phyloP scores from a whole-genome alignment of 495 filamentous ascomycete genomes.

The Aspergillus sclerotioniger region DNA sequence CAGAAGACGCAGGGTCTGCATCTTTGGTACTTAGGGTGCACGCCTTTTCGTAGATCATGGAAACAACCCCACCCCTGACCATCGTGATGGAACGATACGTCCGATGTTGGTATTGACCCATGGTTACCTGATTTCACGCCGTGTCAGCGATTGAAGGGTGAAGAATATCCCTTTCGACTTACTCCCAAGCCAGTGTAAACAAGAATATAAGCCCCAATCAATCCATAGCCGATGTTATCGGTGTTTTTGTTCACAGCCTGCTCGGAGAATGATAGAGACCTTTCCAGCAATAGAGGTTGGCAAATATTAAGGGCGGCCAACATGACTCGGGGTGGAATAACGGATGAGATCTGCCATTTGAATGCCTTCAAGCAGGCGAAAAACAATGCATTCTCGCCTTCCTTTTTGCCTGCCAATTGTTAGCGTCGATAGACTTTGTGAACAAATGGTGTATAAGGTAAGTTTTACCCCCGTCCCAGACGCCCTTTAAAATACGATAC shows the following conservation, averaged over 20 bases:
- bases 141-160: conserved; percentile 17
- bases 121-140: conserved; percentile 27
- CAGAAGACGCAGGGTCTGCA: conserved; percentile 48
- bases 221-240: conserved; percentile 57
- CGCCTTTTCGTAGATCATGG: conserved; percentile 55
- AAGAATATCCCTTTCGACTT: conserved; percentile 49
- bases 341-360: conserved; percentile 45
- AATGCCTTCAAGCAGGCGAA: conserved; percentile 44
- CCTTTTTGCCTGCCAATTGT: background rate
- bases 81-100: conserved; percentile 58
- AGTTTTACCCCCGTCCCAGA: conserved; percentile 33
- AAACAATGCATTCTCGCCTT: conserved; percentile 39
- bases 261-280: conserved; percentile 47
- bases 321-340: conserved; percentile 50
- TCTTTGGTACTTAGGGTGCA: conserved; percentile 39
- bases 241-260: conserved; percentile 36
- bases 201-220: conserved; percentile 62
- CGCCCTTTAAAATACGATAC: conserved; percentile 24
- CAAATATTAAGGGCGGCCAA: conserved; percentile 60
- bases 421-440: background rate
- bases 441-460: background rate
- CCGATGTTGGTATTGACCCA: conserved; percentile 54
- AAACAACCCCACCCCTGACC: conserved; percentile 56
- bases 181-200: conserved; percentile 63
- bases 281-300: conserved; percentile 63